These are phyloP conservation scores for Coleophoma eucalyptorum DNA, from an alignment of 2,329 filamentous ascomycete species.

Conservation along the genomic window DNA sequence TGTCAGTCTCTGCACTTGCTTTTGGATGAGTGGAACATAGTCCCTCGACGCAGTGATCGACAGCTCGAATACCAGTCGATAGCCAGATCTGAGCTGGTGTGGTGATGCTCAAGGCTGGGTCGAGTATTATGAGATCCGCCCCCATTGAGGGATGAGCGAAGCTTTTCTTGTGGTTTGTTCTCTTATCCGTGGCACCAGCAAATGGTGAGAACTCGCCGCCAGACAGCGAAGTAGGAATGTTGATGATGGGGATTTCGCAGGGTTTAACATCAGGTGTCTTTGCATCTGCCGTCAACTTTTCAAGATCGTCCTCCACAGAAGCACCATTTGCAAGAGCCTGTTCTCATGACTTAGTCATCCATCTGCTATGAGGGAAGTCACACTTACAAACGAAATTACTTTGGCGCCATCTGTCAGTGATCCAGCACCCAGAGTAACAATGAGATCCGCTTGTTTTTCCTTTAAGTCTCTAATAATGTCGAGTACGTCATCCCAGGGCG, in stretches of 20 bases:
- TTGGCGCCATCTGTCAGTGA: slow-evolving; percentile 29
- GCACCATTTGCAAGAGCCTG: slow-evolving; percentile 21
- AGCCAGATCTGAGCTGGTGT: slow-evolving; percentile 53
- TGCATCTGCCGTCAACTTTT: slow-evolving; percentile 5
- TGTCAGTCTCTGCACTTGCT: slow-evolving; percentile 10
- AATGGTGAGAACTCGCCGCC: slow-evolving; percentile 35
- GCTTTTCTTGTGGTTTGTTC: slow-evolving; percentile 14
- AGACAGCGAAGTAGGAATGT: slow-evolving; percentile 36
- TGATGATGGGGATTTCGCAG: slow-evolving; percentile 29
- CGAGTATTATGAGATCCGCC: slow-evolving; percentile 50
- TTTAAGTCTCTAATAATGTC: slow-evolving; percentile 23
- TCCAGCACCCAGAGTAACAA: slow-evolving; percentile 30
- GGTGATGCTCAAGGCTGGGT: slow-evolving; percentile 44
- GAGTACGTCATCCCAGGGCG: slow-evolving; percentile 26
- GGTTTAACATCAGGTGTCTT: slow-evolving; percentile 11
- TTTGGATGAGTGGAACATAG: slow-evolving; percentile 35
- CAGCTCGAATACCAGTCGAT: slow-evolving; percentile 50
- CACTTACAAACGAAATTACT: slow-evolving; percentile 20
- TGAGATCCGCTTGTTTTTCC: slow-evolving; percentile 19
- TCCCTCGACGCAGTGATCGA: slow-evolving; percentile 56
- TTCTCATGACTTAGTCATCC: background rate
- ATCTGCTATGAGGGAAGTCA: background rate
- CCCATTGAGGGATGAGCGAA: slow-evolving; percentile 32
- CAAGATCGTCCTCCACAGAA: slow-evolving; percentile 10
- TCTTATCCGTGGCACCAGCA: slow-evolving; percentile 34